Evolutionary conservation across 768 basidiomycete genomes (phyloP), one percentile per base, ranked within the genome.

Genomic region (Boletus speciosus): DNA sequence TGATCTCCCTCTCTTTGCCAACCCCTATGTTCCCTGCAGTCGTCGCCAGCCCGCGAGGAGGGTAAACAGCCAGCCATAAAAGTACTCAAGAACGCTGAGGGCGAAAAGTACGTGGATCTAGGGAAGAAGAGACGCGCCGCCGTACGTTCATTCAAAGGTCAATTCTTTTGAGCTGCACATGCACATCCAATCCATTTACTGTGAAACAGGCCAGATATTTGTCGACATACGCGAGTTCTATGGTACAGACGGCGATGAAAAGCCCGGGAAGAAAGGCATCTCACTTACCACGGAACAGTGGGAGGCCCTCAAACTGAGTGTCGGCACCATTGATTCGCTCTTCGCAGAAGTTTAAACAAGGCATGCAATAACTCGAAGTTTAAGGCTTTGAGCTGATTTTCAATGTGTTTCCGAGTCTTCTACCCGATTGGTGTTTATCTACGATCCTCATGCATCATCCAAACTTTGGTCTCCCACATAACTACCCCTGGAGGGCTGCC

Each of bases 241-340:
- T 50, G 75, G 69, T 49, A 66, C 70, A 21, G 72, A 79, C 1
- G 82, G 84, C 6, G 82, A 84, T 4, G 77, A 81, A 58, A 89
- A 86, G 57, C 90, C 90, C 0, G 88, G 88, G 0, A 92, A 90
- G 69, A 93, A 91, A 61, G 90, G 89, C 9, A 87, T 92, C 48
- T 79, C 85, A 0, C 74, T 93, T 27, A 67, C 73, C 14, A 44
- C 72, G 3, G 88, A 90, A 19, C 88, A 88, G 81, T 88, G 86
- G 86, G 71, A 83, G 42, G 61, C 65, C 11, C 70, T 90, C 49
- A 85, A 80, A 63, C 66, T 65, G 15, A 69, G 71, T 37, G 58
- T 69, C 1, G 60, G 61, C 10, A 68, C 64, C n/a, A 77, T 90
- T 49, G 85, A 89, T 63, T 62, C 73, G 5, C 68, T 85, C 25